Base-by-base conservation (phyloP, 164 flowering plant genomes). In the Taxillus chinensis region DNA sequence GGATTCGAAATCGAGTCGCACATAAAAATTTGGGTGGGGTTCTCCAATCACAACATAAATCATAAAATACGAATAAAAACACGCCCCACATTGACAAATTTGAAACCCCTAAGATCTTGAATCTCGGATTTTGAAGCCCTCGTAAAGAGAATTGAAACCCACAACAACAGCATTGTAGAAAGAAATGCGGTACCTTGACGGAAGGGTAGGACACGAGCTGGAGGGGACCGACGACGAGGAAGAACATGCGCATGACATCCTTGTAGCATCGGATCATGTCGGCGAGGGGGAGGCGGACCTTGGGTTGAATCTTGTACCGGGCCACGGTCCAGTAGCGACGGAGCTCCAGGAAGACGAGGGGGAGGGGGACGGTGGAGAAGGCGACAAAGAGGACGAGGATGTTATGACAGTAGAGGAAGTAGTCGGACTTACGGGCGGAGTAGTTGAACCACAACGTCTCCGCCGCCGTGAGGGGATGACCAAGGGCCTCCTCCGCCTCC, bases 371-470 rank as follows among this genome's bases (percentile, higher is more conserved):
- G 38, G 86, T 10, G 8, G 91, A 78, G 82, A 83, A 89, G 41
- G 83, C 55, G n/a, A 77, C 14, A 75, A 92, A 78, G 49, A 92
- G 73, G 76, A 92, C 85, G 57, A 89, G 37, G 57, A 83, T 72
- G 77, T 75, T 87, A 70, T 92, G 96, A 66, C 86, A 86, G 68
- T 73, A 89, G 38, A 87, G 82, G 27, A 60, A 71, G 78, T 80
- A 86, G 71, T 92, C 92, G 2, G 88, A 78, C 68, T 78, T 84
- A 8, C 42, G 45, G 2, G 81, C 79, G 0, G 96, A 86, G 82
- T 87, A 92, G 40, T 79, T 72, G 78, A 84, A 84, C 98, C 96
- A 92, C 4, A 89, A 39, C 13, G 81, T 82, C 75, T 90, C 96
- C 7, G 85, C 74, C 56, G 37, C 63, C 3, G 95, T 82, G 12